Evolutionary conservation across 139 green algal species (phyloP).

Genomic region (Chlamydomonas applanata): DNA sequence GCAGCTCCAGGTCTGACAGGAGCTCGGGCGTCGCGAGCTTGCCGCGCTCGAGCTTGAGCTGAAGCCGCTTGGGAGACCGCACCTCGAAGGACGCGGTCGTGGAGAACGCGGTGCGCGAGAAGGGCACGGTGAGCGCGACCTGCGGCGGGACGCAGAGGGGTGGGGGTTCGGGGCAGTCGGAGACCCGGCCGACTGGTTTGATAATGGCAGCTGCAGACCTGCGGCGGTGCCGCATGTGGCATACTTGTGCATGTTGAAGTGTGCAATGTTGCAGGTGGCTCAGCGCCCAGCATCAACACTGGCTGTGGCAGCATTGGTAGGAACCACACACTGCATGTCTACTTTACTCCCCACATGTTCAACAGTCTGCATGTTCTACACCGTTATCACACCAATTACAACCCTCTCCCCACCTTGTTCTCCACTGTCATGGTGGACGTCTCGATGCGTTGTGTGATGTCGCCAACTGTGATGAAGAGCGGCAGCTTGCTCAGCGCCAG

Average conservation of each 20-base stretch:
- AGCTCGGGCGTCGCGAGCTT: constrained; percentile 71
- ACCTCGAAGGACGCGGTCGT: constrained; percentile 79
- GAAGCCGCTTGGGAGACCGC: constrained; percentile 79
- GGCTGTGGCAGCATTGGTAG: too few species aligned
- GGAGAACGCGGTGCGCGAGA: constrained; percentile 55
- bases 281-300: background rate
- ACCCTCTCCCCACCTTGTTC: constrained; percentile 77
- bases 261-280: background rate
- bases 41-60: constrained; percentile 69
- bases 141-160: background rate
- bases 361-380: too few species aligned
- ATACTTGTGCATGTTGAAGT: background rate
- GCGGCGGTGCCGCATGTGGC: background rate
- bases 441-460: constrained; percentile 86
- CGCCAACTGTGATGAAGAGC: constrained; percentile 73
- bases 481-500: constrained; percentile 78
- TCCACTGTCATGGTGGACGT: constrained; percentile 52
- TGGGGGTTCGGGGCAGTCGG: background rate
- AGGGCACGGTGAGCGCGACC: constrained; percentile 46
- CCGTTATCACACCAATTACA: too few species aligned
- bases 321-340: too few species aligned
- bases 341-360: background rate
- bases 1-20: constrained; percentile 68
- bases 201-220: background rate
- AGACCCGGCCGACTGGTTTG: background rate